Percentiles rank a stretch among this genome's conserved stretches.
Evolutionary conservation across 192 early-diverging fungal species (phyloP).

Genomic region (Coemansia sp.): DNA sequence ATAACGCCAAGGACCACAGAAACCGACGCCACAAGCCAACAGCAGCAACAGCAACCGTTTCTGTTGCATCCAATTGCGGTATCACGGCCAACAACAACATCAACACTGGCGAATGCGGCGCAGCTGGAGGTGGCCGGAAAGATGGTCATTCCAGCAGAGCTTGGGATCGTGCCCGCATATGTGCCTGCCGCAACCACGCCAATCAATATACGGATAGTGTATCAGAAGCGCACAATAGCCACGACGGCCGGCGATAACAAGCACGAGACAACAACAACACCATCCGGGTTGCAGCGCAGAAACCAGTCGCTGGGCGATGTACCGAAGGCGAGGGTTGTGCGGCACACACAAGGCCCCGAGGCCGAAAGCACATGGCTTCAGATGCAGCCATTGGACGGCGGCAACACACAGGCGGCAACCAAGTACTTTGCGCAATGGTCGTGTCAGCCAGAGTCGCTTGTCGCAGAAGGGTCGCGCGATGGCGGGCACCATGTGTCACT

Average conservation of each 20-base stretch:
- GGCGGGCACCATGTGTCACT: slow-evolving; percentile 11
- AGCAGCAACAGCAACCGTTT: slow-evolving; percentile 4
- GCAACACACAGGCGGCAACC: background rate
- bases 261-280: no score
- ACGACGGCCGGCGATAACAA: background rate
- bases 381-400: background rate
- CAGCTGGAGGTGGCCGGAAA: slow-evolving; percentile 18
- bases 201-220: background rate
- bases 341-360: background rate
- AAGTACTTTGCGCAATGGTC: slow-evolving; percentile 10
- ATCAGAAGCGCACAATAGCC: background rate
- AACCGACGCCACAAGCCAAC: background rate
- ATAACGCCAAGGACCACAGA: background rate
- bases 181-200: background rate
- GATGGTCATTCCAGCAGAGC: slow-evolving; percentile 5
- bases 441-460: background rate
- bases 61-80: slow-evolving; percentile 15
- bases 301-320: slow-evolving; percentile 6
- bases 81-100: no score
- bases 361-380: background rate
- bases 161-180: slow-evolving; percentile 35
- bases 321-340: background rate
- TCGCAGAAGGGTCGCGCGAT: background rate
- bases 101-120: background rate
- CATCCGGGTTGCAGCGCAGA: background rate